These are phyloP conservation scores for Panicum virgatum DNA, from an alignment of 202 grass and related monocot species.

Conservation along the genomic window DNA sequence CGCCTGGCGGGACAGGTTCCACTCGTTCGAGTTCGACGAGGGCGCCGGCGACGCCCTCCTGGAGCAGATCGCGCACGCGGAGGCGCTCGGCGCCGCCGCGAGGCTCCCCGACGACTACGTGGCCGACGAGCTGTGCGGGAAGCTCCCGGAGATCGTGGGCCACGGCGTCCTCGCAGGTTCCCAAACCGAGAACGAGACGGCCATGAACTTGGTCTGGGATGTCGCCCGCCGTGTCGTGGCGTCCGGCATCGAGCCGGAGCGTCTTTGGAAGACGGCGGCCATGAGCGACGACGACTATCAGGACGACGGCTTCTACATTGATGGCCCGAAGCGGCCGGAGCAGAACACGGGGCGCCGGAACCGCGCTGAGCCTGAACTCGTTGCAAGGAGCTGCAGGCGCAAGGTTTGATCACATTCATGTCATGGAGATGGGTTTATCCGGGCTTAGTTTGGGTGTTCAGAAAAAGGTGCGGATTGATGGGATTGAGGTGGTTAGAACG, in stretches of 20 bases:
- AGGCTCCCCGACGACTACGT: background rate
- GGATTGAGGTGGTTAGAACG: too few species aligned
- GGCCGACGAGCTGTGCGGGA: background rate
- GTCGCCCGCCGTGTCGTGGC: background rate
- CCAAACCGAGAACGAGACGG: too few species aligned
- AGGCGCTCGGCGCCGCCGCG: background rate
- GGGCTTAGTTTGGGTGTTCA: too few species aligned
- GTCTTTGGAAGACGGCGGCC: background rate
- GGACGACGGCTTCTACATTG: background rate
- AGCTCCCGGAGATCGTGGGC: background rate
- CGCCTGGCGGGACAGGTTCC: background rate
- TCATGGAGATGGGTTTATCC: background rate
- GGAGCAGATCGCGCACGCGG: conserved; percentile 27
- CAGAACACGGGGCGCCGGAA: background rate
- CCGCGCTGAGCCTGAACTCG: background rate
- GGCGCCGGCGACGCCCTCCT: background rate
- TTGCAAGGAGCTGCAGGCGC: background rate
- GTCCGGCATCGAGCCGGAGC: background rate
- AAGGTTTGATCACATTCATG: background rate
- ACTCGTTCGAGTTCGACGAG: background rate
- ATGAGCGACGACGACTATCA: background rate
- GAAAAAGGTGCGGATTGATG: too few species aligned
- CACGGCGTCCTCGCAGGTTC: accelerated
- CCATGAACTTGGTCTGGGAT: conserved; percentile 7
- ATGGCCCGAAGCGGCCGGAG: background rate